These are phyloP conservation scores for Xerocomellus intermedius DNA, from an alignment of 768 basidiomycete genomes.

Conservation along the genomic window DNA sequence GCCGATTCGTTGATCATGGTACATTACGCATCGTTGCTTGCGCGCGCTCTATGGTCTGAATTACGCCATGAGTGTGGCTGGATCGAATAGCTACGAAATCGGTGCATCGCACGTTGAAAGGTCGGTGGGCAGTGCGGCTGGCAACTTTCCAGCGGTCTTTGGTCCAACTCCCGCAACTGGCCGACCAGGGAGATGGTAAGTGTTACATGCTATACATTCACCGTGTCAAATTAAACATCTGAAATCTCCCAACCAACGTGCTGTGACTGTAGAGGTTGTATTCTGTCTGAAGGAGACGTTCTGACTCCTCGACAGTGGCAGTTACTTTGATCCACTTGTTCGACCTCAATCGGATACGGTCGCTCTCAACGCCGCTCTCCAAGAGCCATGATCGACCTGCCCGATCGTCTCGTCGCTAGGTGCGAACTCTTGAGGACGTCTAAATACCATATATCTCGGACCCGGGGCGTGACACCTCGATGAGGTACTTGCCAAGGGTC, in stretches of 20 bases:
- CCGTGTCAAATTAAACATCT: not conserved
- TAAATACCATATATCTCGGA: slow-evolving; percentile 34
- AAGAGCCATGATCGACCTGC: slow-evolving; percentile 33
- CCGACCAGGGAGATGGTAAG: slow-evolving; percentile 31
- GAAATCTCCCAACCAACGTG: slow-evolving; percentile 27
- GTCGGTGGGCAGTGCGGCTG: not conserved
- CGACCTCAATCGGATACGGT: slow-evolving; percentile 18
- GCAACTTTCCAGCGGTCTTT: not conserved
- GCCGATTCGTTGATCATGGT: too few species aligned
- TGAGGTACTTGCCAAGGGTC: slow-evolving; percentile 30
- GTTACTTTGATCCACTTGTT: slow-evolving; percentile 30
- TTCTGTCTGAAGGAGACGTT: slow-evolving; percentile 33
- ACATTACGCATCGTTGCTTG: too few species aligned
- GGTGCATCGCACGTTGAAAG: slow-evolving; percentile 28
- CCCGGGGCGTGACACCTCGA: slow-evolving; percentile 35
- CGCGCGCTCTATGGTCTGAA: too few species aligned
- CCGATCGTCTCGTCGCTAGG: slow-evolving; percentile 25
- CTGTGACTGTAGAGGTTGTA: slow-evolving; percentile 34
- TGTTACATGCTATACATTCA: slow-evolving; percentile 28
- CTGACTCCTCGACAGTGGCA: slow-evolving; percentile 33
- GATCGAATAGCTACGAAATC: too few species aligned
- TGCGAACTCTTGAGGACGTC: slow-evolving; percentile 29
- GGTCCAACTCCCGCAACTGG: not conserved
- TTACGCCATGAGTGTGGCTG: too few species aligned
- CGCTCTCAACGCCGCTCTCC: slow-evolving; percentile 24